A percentile compares a stretch with the other conserved stretches of the same genome.
Evolutionary conservation across 78 protist species (phyloP).

Genomic region (Polysphondylium violaceum): DNA sequence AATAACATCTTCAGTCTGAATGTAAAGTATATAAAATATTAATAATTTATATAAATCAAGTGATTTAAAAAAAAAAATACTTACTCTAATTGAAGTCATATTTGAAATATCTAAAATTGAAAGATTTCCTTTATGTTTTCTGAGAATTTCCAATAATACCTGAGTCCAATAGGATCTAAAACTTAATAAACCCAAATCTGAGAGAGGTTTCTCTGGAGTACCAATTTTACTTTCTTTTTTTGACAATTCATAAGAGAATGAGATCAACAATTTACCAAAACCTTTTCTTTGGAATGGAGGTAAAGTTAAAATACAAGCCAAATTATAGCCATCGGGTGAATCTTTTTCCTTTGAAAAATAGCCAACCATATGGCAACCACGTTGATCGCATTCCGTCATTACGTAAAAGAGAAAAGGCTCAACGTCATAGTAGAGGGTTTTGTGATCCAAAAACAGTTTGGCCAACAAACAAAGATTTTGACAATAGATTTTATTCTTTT

Average conservation of each 20-base stretch:
- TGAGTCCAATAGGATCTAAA: slow-evolving; percentile 94
- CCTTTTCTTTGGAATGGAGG: slow-evolving; percentile 97
- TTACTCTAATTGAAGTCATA: slow-evolving; percentile 86
- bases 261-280: slow-evolving; percentile 95
- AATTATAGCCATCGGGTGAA: slow-evolving; percentile 89
- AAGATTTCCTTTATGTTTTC: slow-evolving; percentile 53
- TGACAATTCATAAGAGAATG: slow-evolving; percentile 94
- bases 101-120: slow-evolving; percentile 82
- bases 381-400: slow-evolving; percentile 89
- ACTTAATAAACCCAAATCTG: slow-evolving; percentile 96
- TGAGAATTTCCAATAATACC: slow-evolving; percentile 60
- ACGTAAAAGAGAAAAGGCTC: slow-evolving; percentile 98
- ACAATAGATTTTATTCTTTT: slow-evolving; percentile 92
- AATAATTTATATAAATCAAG: not conserved
- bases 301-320: slow-evolving; percentile 97
- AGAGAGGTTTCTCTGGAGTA: slow-evolving; percentile 98
- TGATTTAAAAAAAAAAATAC: not conserved
- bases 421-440: slow-evolving; percentile 94
- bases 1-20: slow-evolving; percentile 91
- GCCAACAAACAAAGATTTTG: slow-evolving; percentile 96
- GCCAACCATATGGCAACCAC: slow-evolving; percentile 97
- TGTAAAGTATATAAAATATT: not conserved
- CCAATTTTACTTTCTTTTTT: slow-evolving; percentile 94
- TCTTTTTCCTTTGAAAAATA: slow-evolving; percentile 97
- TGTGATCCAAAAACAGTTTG: slow-evolving; percentile 97